phyloP scores from a whole-genome alignment of 805 yeast genomes.

The Kluyveromyces wickerhamii region DNA sequence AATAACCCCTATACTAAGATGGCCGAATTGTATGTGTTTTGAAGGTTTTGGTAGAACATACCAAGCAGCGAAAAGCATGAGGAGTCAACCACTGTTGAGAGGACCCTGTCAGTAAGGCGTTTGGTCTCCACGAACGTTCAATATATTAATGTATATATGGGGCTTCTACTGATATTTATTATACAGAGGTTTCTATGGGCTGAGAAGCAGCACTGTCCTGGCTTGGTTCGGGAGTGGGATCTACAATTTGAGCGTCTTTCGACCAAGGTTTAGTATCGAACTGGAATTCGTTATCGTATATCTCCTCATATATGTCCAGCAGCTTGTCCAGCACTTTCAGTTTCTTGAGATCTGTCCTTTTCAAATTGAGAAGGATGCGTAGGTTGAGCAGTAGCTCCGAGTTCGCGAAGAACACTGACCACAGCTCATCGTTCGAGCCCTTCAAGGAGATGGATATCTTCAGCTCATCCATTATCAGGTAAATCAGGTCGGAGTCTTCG shows the following conservation, averaged over 20 bases:
- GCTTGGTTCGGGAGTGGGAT: too few species aligned
- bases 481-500: constrained; percentile 14
- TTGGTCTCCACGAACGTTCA: too few species aligned
- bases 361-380: constrained; percentile 22
- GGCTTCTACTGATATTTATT: too few species aligned
- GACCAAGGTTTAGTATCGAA: constrained; percentile 19
- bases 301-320: constrained; percentile 15
- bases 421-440: constrained; percentile 22
- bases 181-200: too few species aligned
- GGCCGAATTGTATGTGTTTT: too few species aligned
- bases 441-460: constrained; percentile 18
- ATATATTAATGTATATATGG: too few species aligned
- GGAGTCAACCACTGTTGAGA: too few species aligned
- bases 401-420: constrained; percentile 21
- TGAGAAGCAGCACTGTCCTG: too few species aligned
- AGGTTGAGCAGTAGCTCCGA: constrained; percentile 22
- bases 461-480: constrained; percentile 23
- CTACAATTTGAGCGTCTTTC: neutral
- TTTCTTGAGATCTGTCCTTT: constrained; percentile 12
- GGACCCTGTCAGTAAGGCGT: too few species aligned
- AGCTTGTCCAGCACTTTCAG: constrained; percentile 19
- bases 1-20: constrained; percentile 58
- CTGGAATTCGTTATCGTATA: constrained; percentile 17
- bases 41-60: too few species aligned
- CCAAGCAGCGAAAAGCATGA: too few species aligned